Base-by-base conservation (phyloP, 2,329 filamentous ascomycete species). In the Taxawa tesnikishii region DNA sequence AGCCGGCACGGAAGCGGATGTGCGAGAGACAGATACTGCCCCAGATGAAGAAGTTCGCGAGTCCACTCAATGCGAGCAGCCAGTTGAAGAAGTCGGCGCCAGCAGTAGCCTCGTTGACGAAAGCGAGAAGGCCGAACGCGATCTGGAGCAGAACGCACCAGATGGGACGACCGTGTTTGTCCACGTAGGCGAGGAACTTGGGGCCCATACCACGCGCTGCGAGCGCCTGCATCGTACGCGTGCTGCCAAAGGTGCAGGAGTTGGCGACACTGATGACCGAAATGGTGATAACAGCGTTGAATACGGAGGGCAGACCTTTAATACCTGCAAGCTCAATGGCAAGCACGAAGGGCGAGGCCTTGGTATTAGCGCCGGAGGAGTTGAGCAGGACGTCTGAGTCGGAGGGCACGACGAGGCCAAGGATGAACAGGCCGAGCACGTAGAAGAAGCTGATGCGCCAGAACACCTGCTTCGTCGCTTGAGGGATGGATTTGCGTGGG, bases 1-100 rank as follows among this genome's bases (percentile, higher is more conserved):
- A 90, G 11, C 76, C 82, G 18, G 28, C 38, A 33, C 87, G 82
- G 70, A 94, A 94, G 36, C 85, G 83, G 50, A 94, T 90, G 57
- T 94, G 85, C 15, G 79, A 72, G 11, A 90, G 60, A 54, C 83
- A 92, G 53, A 93, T 87, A 42, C 80, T 81, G 31, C 68, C 73
- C 80, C 81, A 85, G 8, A 79, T 83, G 59, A 85, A 81, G 48
- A 83, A 68, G 30, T 71, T 75, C 10, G 75, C 79, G 15, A 83
- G 65, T 29, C 75, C 78, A 1, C 76, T 80, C 28, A 82, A 65
- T 39, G 79, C 70, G 26, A 80, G 65, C 51, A 92, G 70, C 83
- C 84, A 92, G 45, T 71, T 67, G 39, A 92, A 79, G 5, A 82
- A 73, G 21, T 63, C 56, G 14, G 60, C 62, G 43, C 80, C 67